These are phyloP conservation scores for Lodderomyces margitis DNA, from an alignment of 1,139 yeast species.

Conservation along the genomic window DNA sequence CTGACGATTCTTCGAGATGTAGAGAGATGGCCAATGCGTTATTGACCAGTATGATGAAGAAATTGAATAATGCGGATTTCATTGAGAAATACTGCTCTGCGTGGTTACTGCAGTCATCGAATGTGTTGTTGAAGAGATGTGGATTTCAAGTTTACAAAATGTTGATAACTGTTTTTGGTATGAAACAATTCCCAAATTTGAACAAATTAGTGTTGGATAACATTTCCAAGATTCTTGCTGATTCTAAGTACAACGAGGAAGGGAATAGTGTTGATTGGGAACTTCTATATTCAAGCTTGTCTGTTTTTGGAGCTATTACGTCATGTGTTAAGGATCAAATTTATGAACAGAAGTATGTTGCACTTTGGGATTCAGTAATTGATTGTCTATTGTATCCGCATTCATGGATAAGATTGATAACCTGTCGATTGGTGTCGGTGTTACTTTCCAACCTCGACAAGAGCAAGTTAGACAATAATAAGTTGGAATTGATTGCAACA, in stretches of 20 bases:
- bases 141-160: slow-evolving; percentile 75
- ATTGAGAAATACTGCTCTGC: slow-evolving; percentile 60
- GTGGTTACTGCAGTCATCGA: slow-evolving; percentile 65
- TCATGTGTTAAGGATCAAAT: slow-evolving; percentile 29
- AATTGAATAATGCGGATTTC: slow-evolving; percentile 39
- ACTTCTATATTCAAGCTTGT: slow-evolving; percentile 63
- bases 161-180: slow-evolving; percentile 52
- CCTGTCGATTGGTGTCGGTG: slow-evolving; percentile 60
- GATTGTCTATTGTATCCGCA: slow-evolving; percentile 77
- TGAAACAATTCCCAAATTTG: slow-evolving; percentile 34
- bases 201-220: slow-evolving; percentile 39
- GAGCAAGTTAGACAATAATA: slow-evolving; percentile 23
- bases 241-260: slow-evolving; percentile 30
- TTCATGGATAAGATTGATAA: slow-evolving; percentile 79
- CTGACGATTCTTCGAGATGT: slow-evolving; percentile 79
- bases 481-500: slow-evolving; percentile 49
- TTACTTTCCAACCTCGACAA: slow-evolving; percentile 44
- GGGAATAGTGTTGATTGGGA: slow-evolving; percentile 63
- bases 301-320: slow-evolving; percentile 48
- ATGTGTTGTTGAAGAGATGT: slow-evolving; percentile 63
- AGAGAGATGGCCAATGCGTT: slow-evolving; percentile 80
- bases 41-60: slow-evolving; percentile 54
- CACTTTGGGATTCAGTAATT: slow-evolving; percentile 53
- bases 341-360: slow-evolving; percentile 27
- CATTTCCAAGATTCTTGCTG: slow-evolving; percentile 36